Conservation (phyloP, 352 stramenopile species). For the Globisporangium mamillatum region DNA sequence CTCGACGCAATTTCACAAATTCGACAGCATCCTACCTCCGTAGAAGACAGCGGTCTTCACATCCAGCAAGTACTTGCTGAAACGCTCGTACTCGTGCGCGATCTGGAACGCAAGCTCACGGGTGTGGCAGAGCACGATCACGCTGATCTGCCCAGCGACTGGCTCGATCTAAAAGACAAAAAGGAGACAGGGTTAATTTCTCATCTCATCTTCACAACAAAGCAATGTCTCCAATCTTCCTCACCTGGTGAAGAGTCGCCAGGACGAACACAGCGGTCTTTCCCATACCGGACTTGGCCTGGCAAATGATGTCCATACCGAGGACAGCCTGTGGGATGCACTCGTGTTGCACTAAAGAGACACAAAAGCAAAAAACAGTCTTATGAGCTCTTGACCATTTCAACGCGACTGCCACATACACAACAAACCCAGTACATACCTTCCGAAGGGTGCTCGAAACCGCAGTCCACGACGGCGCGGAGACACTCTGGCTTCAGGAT, state of each 20-base stretch:
- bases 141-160: slow-evolving; percentile 91
- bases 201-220: background rate
- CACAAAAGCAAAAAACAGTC: slow-evolving; percentile 7
- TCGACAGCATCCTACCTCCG: slow-evolving; percentile 42
- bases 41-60: slow-evolving; percentile 98
- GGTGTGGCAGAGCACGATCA: slow-evolving; percentile 99
- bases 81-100: slow-evolving; percentile 99
- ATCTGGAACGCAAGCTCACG: slow-evolving; percentile 99
- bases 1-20: background rate
- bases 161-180: slow-evolving; percentile 71
- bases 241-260: slow-evolving; percentile 98
- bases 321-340: slow-evolving; percentile 99
- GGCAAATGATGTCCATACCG: slow-evolving; percentile 99
- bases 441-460: slow-evolving; percentile 99
- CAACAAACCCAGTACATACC: slow-evolving; percentile 44
- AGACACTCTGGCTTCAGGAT: slow-evolving; percentile 99
- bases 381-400: slow-evolving; percentile 15
- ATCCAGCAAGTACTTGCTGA: slow-evolving; percentile 98
- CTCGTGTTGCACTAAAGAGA: slow-evolving; percentile 94
- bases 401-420: background rate
- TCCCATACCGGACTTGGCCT: slow-evolving; percentile 99
- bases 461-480: slow-evolving; percentile 98
- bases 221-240: background rate
- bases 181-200: slow-evolving; percentile 5
- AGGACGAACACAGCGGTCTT: slow-evolving; percentile 99